Base-by-base conservation (phyloP, 2,329 filamentous ascomycete genomes). In the Elsinoe fawcettii region DNA sequence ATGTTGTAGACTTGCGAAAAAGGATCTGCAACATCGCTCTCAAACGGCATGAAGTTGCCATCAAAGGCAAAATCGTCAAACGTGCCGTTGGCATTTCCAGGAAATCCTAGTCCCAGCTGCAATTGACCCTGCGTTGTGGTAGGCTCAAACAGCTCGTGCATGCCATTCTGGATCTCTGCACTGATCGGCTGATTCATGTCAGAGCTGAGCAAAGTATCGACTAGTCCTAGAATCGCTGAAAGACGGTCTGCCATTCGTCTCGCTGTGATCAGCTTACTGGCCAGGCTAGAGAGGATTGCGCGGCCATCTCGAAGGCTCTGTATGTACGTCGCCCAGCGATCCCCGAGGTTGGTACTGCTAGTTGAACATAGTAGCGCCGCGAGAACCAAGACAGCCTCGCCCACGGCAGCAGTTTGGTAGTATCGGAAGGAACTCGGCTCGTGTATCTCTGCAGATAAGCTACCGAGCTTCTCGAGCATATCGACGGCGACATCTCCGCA, bases 141-240 rank as follows among this genome's bases (percentile, higher is more conserved):
- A 39, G 30, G 20, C 49, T 53, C 49, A 39, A 53, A 53, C 34
- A 36, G 32, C 49, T 53, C 34, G 32, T 39, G 49, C 49, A 36
- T 37, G 2, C 49, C 49, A 34, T 9, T 53, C 7, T 53, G 49
- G 3, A 53, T 22, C 11, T 53, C 49, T 14, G 34, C 49, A 16
- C 25, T 22, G 14, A 39, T 22, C 16, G 30, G 49, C 25, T 34
- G 25, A 25, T 53, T 22, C 30, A 36, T 53, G 49, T 53, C 34
- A 20, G 49, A 37, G 16, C 49, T 53, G 8, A 39, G 49, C 20
- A 53, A 22, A 23, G 49, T 30, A 25, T 53, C 49, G 11, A 39
- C 49, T 23, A 39, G 49, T n/a, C 34, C 49, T 4, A 39, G 30
- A 23, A 39, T 53, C 16, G 30, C 49, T 16, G 34, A 30, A 6